Conservation (phyloP, 2,329 filamentous ascomycete genomes). For the Penicillium fuscoglaucum region DNA sequence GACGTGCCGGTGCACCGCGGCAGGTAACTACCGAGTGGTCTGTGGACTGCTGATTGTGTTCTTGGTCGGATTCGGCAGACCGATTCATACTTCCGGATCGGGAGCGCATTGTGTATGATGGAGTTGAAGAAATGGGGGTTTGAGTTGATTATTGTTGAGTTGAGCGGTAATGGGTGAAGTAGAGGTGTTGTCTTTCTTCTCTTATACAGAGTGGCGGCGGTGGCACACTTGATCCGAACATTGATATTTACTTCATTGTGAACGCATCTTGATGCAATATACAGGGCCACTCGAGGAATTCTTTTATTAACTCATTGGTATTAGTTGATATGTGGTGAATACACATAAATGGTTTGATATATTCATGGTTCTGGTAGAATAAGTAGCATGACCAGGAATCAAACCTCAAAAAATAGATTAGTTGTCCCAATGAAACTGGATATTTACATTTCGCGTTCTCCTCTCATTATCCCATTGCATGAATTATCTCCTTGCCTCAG, state of each 20-base stretch:
- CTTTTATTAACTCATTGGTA: too few relatives aligned
- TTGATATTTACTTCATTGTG: slow-evolving; percentile 9
- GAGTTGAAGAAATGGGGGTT: background rate
- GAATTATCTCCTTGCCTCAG: background rate
- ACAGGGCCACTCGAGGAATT: background rate
- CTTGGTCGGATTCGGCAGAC: background rate
- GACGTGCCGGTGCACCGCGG: slow-evolving; percentile 7
- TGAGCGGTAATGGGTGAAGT: background rate
- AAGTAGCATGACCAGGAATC: background rate
- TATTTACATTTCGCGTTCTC: background rate
- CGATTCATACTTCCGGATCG: background rate
- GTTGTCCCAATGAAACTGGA: background rate
- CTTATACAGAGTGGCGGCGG: slow-evolving; percentile 11
- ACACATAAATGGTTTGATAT: background rate
- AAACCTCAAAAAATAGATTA: background rate
- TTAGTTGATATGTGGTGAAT: too few relatives aligned
- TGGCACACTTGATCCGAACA: slow-evolving; percentile 1
- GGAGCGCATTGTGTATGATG: background rate
- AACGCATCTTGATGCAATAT: slow-evolving; percentile 5
- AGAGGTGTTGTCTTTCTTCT: background rate
- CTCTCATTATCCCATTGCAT: background rate
- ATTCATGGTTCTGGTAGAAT: too few relatives aligned
- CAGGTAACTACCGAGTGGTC: slow-evolving; percentile 9
- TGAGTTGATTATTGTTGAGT: background rate
- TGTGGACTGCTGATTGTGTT: background rate